Conservation (phyloP, 1,139 yeast genomes). For the Kluyveromyces sp. region DNA sequence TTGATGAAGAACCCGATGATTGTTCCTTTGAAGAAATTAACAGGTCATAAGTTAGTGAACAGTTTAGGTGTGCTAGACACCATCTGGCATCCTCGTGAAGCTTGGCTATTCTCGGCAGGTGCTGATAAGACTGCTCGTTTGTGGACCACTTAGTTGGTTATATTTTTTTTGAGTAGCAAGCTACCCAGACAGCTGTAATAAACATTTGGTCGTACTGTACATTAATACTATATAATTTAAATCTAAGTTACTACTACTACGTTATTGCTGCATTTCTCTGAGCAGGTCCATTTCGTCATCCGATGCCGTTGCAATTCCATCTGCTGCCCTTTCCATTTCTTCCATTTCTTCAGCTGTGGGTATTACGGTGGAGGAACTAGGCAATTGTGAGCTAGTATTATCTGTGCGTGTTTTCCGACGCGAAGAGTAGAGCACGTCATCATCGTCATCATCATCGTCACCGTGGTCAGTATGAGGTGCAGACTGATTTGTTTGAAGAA, state of each 20-base stretch:
- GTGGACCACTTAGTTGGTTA: conserved; percentile 68
- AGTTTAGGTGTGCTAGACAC: conserved; percentile 86
- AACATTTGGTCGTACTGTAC: background rate
- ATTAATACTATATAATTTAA: background rate
- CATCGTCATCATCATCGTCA: conserved; percentile 3
- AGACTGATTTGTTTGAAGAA: background rate
- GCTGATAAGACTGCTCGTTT: conserved; percentile 94
- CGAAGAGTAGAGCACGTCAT: conserved; percentile 7
- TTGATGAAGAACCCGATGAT: conserved; percentile 90
- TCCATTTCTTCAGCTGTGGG: conserved; percentile 6
- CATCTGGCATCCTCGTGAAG: conserved; percentile 96
- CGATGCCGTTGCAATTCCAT: conserved; percentile 1
- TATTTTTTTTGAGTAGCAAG: no score
- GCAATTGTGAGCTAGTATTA: background rate
- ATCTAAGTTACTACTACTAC: background rate
- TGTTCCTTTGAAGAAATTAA: conserved; percentile 90
- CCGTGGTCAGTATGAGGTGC: background rate
- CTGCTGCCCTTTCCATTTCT: conserved; percentile 4
- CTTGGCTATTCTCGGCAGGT: conserved; percentile 98
- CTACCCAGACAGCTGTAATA: conserved; percentile 2
- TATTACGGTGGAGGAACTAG: background rate
- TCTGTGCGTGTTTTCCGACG: background rate
- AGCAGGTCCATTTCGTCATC: conserved; percentile 1
- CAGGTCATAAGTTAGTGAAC: conserved; percentile 78
- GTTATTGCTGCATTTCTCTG: conserved; percentile 2